Conservation (phyloP, 192 early-diverging fungal species). For the Polychytrium aggregatum region DNA sequence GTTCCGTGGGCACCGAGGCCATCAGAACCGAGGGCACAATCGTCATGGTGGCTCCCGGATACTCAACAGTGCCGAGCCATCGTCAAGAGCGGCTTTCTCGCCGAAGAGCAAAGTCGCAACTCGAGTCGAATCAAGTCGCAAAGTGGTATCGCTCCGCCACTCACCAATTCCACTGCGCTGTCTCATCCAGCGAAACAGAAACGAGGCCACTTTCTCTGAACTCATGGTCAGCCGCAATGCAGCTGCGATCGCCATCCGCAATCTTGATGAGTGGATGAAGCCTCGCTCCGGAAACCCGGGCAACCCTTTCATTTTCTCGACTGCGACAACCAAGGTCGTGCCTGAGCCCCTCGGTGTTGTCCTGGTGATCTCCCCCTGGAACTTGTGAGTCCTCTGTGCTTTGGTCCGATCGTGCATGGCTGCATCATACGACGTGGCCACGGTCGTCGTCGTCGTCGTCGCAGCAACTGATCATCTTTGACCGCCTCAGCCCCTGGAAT, state of each 20-base stretch:
- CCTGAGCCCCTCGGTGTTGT: constrained; percentile 68
- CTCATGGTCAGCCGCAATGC: constrained; percentile 21
- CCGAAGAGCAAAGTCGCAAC: no score
- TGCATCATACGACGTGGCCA: neutral
- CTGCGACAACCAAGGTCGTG: constrained; percentile 16
- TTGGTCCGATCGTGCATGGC: constrained; percentile 1
- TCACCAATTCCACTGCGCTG: neutral
- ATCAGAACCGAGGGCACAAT: no score
- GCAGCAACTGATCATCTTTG: neutral
- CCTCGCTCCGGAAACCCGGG: constrained; percentile 8
- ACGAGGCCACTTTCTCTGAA: constrained; percentile 11
- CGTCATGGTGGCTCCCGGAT: no score
- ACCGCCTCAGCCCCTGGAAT: constrained; percentile 32
- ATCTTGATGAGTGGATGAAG: constrained; percentile 24
- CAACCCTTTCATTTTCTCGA: neutral
- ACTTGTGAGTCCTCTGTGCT: constrained; percentile 26
- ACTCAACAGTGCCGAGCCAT: no score
- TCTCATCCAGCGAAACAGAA: neutral
- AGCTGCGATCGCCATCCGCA: constrained; percentile 17
- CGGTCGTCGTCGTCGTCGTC: neutral
- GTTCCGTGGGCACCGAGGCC: no score
- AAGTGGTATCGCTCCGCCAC: neutral
- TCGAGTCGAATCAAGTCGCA: neutral
- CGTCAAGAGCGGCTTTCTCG: no score
- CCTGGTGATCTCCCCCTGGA: constrained; percentile 61